Evolutionary conservation across 768 basidiomycete genomes (phyloP).

Genomic region (Boletus sensibilis): DNA sequence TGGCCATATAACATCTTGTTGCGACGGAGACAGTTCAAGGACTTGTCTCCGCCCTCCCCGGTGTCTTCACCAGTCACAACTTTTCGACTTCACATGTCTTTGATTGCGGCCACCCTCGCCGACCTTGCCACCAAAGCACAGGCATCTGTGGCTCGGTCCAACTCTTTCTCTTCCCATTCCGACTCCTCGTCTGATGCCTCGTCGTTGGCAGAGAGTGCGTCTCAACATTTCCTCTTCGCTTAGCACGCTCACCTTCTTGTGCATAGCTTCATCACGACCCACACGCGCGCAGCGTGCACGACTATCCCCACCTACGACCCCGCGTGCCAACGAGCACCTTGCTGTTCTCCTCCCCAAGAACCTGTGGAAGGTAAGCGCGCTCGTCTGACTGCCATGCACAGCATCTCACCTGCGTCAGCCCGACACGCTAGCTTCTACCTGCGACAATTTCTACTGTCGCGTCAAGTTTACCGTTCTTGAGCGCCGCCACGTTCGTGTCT

Average conservation of each 20-base stretch:
- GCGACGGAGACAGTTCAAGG: constrained; percentile 21
- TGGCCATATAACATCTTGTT: constrained; percentile 33
- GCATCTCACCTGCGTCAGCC: constrained; percentile 41
- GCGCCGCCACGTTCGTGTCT: constrained; percentile 65
- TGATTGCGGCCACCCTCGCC: constrained; percentile 24
- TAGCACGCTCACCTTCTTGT: not conserved
- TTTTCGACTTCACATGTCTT: constrained; percentile 29
- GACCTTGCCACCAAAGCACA: constrained; percentile 31
- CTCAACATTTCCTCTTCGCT: not conserved
- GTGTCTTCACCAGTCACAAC: constrained; percentile 10
- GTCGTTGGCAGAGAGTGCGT: constrained; percentile 16
- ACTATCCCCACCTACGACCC: constrained; percentile 18
- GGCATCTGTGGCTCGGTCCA: constrained; percentile 13
- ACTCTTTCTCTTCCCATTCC: constrained; percentile 1
- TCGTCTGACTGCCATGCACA: not conserved
- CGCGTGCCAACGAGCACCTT: constrained; percentile 63
- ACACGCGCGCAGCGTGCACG: constrained; percentile 16
- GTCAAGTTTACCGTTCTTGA: constrained; percentile 65
- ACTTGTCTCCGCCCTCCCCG: not conserved
- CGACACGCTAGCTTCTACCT: constrained; percentile 57
- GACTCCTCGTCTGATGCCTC: constrained; percentile 14
- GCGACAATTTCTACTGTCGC: constrained; percentile 75
- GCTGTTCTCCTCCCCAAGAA: constrained; percentile 68
- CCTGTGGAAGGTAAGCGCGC: constrained; percentile 67
- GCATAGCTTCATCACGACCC: constrained; percentile 25